Evolutionary conservation across 495 filamentous ascomycete genomes (phyloP).

Genomic region (Penicillium coffeae): DNA sequence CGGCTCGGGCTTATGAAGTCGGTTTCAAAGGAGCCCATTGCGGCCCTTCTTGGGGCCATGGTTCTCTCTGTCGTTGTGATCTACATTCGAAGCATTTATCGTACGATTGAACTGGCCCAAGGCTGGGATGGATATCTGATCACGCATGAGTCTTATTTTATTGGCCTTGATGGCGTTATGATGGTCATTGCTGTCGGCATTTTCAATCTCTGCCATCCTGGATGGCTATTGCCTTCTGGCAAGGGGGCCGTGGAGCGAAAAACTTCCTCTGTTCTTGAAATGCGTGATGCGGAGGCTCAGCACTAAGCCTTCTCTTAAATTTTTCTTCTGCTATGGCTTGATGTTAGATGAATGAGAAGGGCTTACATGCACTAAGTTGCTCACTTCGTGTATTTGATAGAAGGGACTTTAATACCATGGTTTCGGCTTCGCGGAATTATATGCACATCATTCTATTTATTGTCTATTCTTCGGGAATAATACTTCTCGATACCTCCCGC

Average conservation of each 20-base stretch:
- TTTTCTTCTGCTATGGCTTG: too few species aligned
- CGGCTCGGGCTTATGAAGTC: constrained; percentile 25
- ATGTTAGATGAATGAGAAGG: too few species aligned
- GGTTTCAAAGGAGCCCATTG: constrained; percentile 9
- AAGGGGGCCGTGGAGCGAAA: not conserved
- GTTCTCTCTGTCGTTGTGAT: constrained; percentile 48
- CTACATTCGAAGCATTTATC: constrained; percentile 56
- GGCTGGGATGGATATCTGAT: constrained; percentile 61
- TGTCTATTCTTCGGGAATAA: too few species aligned
- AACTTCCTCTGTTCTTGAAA: not conserved
- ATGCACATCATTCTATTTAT: too few species aligned
- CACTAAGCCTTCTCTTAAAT: too few species aligned
- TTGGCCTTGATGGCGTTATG: constrained; percentile 55
- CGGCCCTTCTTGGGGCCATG: constrained; percentile 36
- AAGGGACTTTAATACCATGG: too few species aligned
- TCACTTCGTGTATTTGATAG: too few species aligned
- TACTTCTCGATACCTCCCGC: too few species aligned
- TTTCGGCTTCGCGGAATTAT: too few species aligned
- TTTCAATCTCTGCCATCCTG: constrained; percentile 53
- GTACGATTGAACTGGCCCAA: constrained; percentile 56
- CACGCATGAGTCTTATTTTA: constrained; percentile 55
- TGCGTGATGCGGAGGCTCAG: too few species aligned
- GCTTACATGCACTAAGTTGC: too few species aligned
- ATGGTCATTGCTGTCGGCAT: constrained; percentile 52
- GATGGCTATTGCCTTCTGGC: constrained; percentile 28